These are phyloP conservation scores for Penicillium freii DNA, from an alignment of 2,329 filamentous ascomycete genomes.

Conservation along the genomic window DNA sequence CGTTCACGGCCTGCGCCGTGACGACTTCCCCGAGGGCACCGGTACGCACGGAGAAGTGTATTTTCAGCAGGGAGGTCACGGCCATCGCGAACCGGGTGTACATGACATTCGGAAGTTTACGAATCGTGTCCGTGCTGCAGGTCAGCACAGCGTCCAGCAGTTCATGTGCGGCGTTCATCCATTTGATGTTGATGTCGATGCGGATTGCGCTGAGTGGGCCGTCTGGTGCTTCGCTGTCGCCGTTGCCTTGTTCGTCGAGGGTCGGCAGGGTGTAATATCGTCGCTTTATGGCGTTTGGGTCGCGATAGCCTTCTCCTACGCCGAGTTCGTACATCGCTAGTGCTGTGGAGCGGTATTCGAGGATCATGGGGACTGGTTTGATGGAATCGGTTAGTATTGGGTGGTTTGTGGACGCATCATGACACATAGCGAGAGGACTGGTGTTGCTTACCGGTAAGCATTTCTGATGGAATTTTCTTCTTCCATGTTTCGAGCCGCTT, in stretches of 20 bases:
- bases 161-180: constrained; percentile 38
- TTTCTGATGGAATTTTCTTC: constrained; percentile 27
- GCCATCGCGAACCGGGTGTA: constrained; percentile 35
- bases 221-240: constrained; percentile 12
- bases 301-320: constrained; percentile 37
- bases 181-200: constrained; percentile 39
- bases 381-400: not conserved
- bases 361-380: constrained; percentile 28
- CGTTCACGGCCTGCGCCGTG: constrained; percentile 30
- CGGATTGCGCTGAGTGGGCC: constrained; percentile 33
- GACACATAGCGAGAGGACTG: not conserved
- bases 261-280: constrained; percentile 35
- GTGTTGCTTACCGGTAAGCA: constrained; percentile 30
- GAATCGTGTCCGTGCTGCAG: constrained; percentile 35
- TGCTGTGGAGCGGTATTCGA: constrained; percentile 32
- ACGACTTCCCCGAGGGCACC: constrained; percentile 34
- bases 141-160: constrained; percentile 33
- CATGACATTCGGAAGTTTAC: constrained; percentile 34
- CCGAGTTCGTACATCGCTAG: constrained; percentile 37
- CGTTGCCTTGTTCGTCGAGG: constrained; percentile 14
- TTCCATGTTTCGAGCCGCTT: constrained; percentile 37
- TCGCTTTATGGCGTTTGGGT: constrained; percentile 35
- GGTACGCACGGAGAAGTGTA: constrained; percentile 35
- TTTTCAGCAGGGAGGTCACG: constrained; percentile 36
- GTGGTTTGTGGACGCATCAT: not conserved